phyloP scores from a whole-genome alignment of 202 grass and related monocot species.

The Elaeis oleifera region DNA sequence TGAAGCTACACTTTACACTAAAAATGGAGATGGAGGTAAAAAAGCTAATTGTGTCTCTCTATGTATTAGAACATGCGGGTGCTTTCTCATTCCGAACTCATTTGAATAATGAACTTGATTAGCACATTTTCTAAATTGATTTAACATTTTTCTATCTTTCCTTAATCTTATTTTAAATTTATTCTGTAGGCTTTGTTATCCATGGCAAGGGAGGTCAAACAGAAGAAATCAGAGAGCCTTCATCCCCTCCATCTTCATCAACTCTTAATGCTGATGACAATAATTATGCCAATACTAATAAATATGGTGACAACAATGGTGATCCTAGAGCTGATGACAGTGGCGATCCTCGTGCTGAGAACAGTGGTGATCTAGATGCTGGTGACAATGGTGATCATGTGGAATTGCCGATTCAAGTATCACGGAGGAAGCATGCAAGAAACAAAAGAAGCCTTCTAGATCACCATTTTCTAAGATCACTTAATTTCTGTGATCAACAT shows the following conservation, averaged over 20 bases:
- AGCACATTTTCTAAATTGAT: too few relatives aligned
- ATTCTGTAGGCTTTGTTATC: background rate
- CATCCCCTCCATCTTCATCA: background rate
- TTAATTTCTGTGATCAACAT: background rate
- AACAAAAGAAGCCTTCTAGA: background rate
- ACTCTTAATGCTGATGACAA: background rate
- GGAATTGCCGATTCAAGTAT: background rate
- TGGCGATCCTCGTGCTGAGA: background rate
- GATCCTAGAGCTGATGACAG: too few relatives aligned
- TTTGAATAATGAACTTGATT: too few relatives aligned
- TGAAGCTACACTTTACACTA: too few relatives aligned
- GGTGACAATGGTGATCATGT: too few relatives aligned
- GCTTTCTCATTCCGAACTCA: too few relatives aligned
- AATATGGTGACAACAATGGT: too few relatives aligned
- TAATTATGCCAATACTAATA: too few relatives aligned
- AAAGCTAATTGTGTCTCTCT: too few relatives aligned
- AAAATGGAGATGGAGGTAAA: too few relatives aligned
- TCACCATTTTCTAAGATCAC: background rate
- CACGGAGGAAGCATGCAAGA: background rate
- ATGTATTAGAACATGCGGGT: too few relatives aligned
- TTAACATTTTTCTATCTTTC: background rate
- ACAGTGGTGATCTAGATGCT: too few relatives aligned
- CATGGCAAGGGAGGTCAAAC: background rate
- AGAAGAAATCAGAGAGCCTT: background rate
- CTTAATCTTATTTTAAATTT: background rate